Percentiles rank a stretch among this genome's conserved stretches.
Conservation (phyloP, 805 yeast genomes). For the Saccharomycodes ludwigii region DNA sequence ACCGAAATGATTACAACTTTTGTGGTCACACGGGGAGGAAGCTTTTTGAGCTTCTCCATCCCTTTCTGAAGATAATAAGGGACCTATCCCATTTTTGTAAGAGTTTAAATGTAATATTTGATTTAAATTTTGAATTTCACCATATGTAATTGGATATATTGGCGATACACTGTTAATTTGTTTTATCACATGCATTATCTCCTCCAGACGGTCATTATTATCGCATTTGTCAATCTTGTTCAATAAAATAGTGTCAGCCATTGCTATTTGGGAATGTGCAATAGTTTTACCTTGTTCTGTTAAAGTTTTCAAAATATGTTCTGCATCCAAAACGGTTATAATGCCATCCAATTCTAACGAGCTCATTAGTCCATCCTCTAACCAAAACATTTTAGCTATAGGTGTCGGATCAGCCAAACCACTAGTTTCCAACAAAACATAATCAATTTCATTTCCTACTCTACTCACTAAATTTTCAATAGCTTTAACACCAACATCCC, state of each 20-base stretch:
- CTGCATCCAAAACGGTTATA: conserved; percentile 72
- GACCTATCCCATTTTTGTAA: conserved; percentile 35
- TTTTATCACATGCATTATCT: conserved; percentile 25
- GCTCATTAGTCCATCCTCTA: conserved; percentile 78
- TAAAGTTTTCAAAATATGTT: conserved; percentile 50
- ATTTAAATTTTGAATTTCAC: conserved; percentile 49
- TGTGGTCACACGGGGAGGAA: no score
- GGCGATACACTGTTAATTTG: conserved; percentile 62
- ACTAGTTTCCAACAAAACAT: conserved; percentile 86
- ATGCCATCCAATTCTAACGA: conserved; percentile 86
- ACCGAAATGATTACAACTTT: no score
- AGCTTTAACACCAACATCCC: conserved; percentile 89
- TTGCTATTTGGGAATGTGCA: conserved; percentile 80
- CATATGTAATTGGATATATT: conserved; percentile 52
- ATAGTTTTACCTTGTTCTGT: conserved; percentile 51
- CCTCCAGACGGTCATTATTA: conserved; percentile 20
- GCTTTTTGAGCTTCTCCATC: no score
- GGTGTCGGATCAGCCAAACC: conserved; percentile 98
- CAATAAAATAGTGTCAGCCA: conserved; percentile 72
- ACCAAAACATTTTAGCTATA: conserved; percentile 94
- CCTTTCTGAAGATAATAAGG: no score
- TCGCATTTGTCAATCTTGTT: conserved; percentile 61
- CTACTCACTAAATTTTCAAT: conserved; percentile 75
- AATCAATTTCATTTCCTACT: conserved; percentile 65
- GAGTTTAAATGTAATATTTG: conserved; percentile 70